Base-by-base conservation (phyloP, 768 basidiomycete genomes). In the Phaffia australis region DNA sequence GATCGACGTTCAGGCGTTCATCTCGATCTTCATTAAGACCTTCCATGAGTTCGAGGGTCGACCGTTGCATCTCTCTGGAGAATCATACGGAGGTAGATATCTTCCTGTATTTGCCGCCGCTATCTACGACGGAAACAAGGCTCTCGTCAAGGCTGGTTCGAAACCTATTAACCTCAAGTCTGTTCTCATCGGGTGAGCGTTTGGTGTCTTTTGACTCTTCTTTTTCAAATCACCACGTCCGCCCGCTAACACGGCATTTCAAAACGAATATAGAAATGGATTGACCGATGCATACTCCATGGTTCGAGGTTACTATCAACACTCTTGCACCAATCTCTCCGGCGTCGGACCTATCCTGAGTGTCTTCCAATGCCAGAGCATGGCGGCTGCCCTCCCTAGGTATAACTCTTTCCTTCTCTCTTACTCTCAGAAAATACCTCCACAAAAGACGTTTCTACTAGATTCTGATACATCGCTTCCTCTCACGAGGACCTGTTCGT, bases 1-100 rank as follows among this genome's bases (percentile, higher is more conserved):
- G 4, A 82, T 81, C 69, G 85, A 89, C 71, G 78, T 89, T 49
- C 80, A 85, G 58, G 84, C 87, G 0, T 89, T 89, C 75, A 79
- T 89, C 62, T 78, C 82, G 1, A 85, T 90, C 64, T 56, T 68
- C 30, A 64, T 61, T 25, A 62, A 69, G 70, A 84, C 84, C 0
- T 91, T 89, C 78, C 78, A 80, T 18, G 81, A 87, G 70, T 88
- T 87, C 75, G 74, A 82, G 57, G 86, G 85, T 2, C 77, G 87
- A 27, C 78, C 82, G 0, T 79, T 90, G 55, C 86, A 88, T 70
- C 79, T 89, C 60, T 80, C 87, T 0, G 88, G 88, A 16, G 88
- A 79, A 77, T 85, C 77, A 21, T 89, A 89, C 70, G 87, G 82
- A 1, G 87, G 87, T 69, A 66, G 83, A 54, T 77, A 77, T 64